Base-by-base conservation (phyloP, 352 stramenopile species). In the Phytopythium montanum region DNA sequence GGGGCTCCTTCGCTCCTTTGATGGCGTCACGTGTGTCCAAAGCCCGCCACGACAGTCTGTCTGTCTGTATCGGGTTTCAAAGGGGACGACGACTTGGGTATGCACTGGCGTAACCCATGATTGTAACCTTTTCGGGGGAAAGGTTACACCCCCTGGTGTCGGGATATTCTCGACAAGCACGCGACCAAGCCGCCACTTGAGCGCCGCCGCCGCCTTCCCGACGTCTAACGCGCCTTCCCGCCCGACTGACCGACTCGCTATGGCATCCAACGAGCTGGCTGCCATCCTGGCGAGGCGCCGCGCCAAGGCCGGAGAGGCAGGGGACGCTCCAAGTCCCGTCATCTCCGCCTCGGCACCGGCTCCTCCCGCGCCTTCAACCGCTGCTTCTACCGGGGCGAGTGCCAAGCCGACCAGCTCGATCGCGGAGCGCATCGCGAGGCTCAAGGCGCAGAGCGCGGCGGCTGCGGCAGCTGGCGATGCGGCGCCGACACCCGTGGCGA, bases 231-330 rank as follows among this genome's bases (percentile, higher is more conserved):
- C 31, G n/a, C 51, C 31, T 23, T 10, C 29, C 29, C 53, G 23
- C 19, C 46, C 46, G 34, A 25, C 53, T 36, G 23, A 39, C 13
- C 14, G 49, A 28, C 49, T 44, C 9, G 29, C 54, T 34, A 93
- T 93, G 84, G 79, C 84, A 54, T 74, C 84, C 65, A 93, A 89
- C 69, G 86, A 95, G 70, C 64, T 95, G 59, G 81, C 83, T 42
- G 79, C 86, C 60, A 92, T 93, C 61, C 74, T 95, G 25, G 86
- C 86, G 36, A 75, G 84, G 21, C 83, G 86, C 46, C 78, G 86
- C 29, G 80, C 80, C 31, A 92, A 93, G 61, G 74, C 78, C 13
- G 83, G 81, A 14, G 74, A 66, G 8, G 76, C 67, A 25, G 74
- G 70, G 18, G 69, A 74, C 18, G 56, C 50, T 13, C 31, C 60